phyloP scores from a whole-genome alignment of 192 early-diverging fungal genomes.

The Rhizoclosmatium globosum region DNA sequence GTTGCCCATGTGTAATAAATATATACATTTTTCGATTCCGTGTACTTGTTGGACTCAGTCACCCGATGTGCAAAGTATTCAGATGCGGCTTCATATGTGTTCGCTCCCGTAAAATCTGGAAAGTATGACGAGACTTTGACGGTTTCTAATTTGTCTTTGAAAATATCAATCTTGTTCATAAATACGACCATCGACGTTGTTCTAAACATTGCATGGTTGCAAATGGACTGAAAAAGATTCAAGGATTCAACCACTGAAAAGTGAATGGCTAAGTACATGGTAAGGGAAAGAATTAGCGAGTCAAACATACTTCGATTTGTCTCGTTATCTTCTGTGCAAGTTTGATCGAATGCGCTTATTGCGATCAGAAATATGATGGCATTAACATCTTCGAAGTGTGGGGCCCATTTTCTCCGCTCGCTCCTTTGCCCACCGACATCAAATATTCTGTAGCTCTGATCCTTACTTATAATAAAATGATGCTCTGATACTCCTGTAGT shows the following conservation, averaged over 20 bases:
- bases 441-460: slow-evolving; percentile 56
- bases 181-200: slow-evolving; percentile 66
- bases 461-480: slow-evolving; percentile 60
- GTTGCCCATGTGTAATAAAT: slow-evolving; percentile 70
- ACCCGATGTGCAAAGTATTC: slow-evolving; percentile 54
- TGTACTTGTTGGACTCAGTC: slow-evolving; percentile 47
- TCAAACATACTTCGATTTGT: slow-evolving; percentile 53
- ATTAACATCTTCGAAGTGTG: slow-evolving; percentile 68
- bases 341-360: slow-evolving; percentile 66
- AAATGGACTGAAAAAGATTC: slow-evolving; percentile 43
- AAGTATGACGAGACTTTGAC: slow-evolving; percentile 59
- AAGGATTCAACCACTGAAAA: slow-evolving; percentile 53
- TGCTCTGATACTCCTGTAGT: slow-evolving; percentile 74
- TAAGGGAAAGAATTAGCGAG: background rate
- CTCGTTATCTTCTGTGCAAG: slow-evolving; percentile 59
- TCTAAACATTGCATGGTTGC: slow-evolving; percentile 52
- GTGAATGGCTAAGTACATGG: slow-evolving; percentile 34
- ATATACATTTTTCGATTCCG: slow-evolving; percentile 57
- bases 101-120: slow-evolving; percentile 58
- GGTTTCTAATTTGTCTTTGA: slow-evolving; percentile 57
- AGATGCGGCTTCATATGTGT: slow-evolving; percentile 51
- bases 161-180: slow-evolving; percentile 70
- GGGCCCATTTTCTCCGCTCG: slow-evolving; percentile 67
- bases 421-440: slow-evolving; percentile 73
- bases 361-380: slow-evolving; percentile 72